These are phyloP conservation scores for Acanthamoeba castellanii DNA, from an alignment of 208 protist genomes.

Conservation along the genomic window DNA sequence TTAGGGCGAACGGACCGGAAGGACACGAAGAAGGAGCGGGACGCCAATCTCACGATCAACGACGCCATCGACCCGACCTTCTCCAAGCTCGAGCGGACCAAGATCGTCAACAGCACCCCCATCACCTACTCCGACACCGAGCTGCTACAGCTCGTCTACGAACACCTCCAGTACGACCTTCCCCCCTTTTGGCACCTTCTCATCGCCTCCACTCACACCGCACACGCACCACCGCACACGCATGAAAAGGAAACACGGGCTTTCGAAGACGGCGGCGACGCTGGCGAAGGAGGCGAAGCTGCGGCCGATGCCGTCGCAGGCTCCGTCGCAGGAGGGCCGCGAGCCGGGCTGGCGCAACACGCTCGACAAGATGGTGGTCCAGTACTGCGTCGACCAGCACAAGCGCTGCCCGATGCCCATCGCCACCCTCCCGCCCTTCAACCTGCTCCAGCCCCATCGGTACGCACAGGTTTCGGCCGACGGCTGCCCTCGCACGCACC, in stretches of 20 bases:
- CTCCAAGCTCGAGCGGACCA: slow-evolving; percentile 75
- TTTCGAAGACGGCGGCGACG: slow-evolving; percentile 63
- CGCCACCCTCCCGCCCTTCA: slow-evolving; percentile 71
- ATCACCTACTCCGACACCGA: slow-evolving; percentile 79
- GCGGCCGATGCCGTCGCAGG: background rate
- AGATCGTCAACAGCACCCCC: slow-evolving; percentile 76
- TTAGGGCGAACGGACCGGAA: background rate
- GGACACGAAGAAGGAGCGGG: slow-evolving; percentile 55
- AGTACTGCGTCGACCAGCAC: slow-evolving; percentile 79
- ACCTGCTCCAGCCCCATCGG: slow-evolving; percentile 56
- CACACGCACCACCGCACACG: background rate
- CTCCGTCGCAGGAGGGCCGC: background rate
- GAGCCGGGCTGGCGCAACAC: background rate
- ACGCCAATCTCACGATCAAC: slow-evolving; percentile 24
- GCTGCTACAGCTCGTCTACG: slow-evolving; percentile 80
- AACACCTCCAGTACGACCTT: slow-evolving; percentile 68
- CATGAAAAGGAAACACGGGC: slow-evolving; percentile 50
- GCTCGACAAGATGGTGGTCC: slow-evolving; percentile 77
- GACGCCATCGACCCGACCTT: slow-evolving; percentile 79
- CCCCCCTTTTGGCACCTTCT: background rate
- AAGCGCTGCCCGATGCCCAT: slow-evolving; percentile 77
- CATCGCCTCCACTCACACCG: background rate
- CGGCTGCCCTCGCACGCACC: background rate
- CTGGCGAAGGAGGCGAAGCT: slow-evolving; percentile 70
- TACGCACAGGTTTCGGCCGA: background rate